A percentile compares a stretch with the other conserved stretches of the same genome.
phyloP scores from a whole-genome alignment of 768 basidiomycete genomes.

The Boletus reticuloceps region DNA sequence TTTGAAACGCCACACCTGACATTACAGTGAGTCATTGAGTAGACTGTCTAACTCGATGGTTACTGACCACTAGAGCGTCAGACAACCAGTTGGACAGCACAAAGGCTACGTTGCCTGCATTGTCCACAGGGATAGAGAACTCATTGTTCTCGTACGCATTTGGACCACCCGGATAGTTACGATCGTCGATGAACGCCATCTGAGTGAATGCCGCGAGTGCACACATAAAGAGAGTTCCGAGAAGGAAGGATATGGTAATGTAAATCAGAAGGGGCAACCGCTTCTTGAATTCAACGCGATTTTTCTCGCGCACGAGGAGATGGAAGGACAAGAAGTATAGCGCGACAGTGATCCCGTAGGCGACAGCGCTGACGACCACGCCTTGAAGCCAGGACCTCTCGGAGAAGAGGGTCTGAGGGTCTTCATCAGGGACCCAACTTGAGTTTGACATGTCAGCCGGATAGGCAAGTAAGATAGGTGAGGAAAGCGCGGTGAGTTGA shows the following conservation, averaged over 20 bases:
- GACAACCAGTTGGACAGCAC: conserved; percentile 14
- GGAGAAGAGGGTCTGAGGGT: conserved; percentile 11
- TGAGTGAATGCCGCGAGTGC: conserved; percentile 21
- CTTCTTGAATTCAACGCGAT: conserved; percentile 1
- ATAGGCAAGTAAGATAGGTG: neutral
- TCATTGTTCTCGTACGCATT: conserved; percentile 17
- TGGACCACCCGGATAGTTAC: conserved; percentile 33
- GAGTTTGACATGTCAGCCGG: conserved; percentile 16
- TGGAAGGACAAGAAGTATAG: conserved; percentile 8
- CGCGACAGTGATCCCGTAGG: conserved; percentile 8
- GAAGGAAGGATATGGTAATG: conserved; percentile 1
- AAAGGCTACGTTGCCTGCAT: conserved; percentile 7
- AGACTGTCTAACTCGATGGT: neutral
- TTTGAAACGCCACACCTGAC: conserved; percentile 18
- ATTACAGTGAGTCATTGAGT: neutral
- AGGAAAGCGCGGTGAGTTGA: neutral
- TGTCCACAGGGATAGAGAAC: conserved; percentile 23
- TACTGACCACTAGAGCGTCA: conserved; percentile 19
- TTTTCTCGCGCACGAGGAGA: conserved; percentile 2
- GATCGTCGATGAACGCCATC: conserved; percentile 30
- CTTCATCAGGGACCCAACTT: conserved; percentile 16
- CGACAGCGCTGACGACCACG: conserved; percentile 3
- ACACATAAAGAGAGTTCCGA: conserved; percentile 17
- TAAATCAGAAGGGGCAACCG: conserved; percentile 5
- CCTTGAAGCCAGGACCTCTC: conserved; percentile 22